These are phyloP conservation scores for Galerina marginata DNA, from an alignment of 768 basidiomycete genomes.

Conservation along the genomic window DNA sequence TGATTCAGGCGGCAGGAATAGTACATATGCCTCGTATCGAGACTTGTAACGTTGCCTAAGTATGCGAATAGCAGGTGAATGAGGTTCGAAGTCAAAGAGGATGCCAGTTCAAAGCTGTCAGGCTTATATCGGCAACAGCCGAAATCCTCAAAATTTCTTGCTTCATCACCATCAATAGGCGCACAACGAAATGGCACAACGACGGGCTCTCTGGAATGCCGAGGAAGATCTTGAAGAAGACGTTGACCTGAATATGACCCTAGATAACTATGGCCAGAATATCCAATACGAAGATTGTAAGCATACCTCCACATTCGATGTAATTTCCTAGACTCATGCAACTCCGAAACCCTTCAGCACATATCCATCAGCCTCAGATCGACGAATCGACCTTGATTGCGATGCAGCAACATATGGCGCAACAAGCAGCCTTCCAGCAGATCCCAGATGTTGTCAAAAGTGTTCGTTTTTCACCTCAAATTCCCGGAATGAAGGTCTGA, in stretches of 20 bases:
- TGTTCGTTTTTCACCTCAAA: conserved; percentile 47
- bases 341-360: conserved; percentile 35
- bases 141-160: conserved; percentile 40
- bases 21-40: no score
- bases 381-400: conserved; percentile 73
- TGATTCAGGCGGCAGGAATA: no score
- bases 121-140: conserved; percentile 32
- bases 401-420: conserved; percentile 84
- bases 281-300: conserved; percentile 72
- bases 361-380: conserved; percentile 64
- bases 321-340: background rate
- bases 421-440: conserved; percentile 80
- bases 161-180: conserved; percentile 19
- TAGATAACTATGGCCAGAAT: conserved; percentile 72
- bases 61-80: no score
- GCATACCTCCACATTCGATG: conserved; percentile 16
- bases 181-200: conserved; percentile 58
- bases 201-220: conserved; percentile 74
- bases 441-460: conserved; percentile 91
- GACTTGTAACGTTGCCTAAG: no score
- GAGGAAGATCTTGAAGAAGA: conserved; percentile 85
- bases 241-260: conserved; percentile 71
- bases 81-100: no score
- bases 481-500: conserved; percentile 5
- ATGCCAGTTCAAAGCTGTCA: no score